Base-by-base conservation (phyloP, 768 basidiomycete species). In the Rhodotorula kratochvilovae region DNA sequence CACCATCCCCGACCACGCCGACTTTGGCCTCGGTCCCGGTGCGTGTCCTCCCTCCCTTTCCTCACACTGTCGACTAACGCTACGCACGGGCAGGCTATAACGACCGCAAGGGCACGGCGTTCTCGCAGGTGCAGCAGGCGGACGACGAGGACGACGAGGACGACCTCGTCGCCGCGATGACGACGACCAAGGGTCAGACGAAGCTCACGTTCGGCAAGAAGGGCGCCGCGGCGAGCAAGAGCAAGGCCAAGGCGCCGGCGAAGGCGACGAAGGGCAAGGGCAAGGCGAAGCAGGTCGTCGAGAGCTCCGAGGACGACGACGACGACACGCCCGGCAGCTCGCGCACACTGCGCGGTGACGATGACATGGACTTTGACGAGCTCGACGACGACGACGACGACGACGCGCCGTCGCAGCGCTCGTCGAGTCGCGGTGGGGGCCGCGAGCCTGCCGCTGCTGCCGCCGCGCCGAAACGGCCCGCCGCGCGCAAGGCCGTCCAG, bases 21-120 rank as follows among this genome's bases (percentile, higher is more conserved):
- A 75, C 57, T 71, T 63, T 53, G 73, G 73, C 5, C 63, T 75
- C 67, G 73, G 73, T 0, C 53, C 61, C n/a, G 73, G 73, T 71
- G 12, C n/a, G 62, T 53, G 1, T 17, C 10, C 16, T 36, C 7
- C 3, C 6, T 10, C 21, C 31, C 21, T 2, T 7, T n/a, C 3
- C 35, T 2, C 23, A 2, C 11, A 11, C 21, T 29, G 0, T 42
- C n/a, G n/a, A n/a, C n/a, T n/a, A n/a, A n/a, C n/a, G n/a, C n/a
- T n/a, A n/a, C n/a, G n/a, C n/a, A n/a, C n/a, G 15, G 1, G 25
- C 53, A 70, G 68, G 68, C 45, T 70, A 68, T 59, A 65, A 55
- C 45, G 71, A 61, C 29, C 62, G 64, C 54, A 61, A 64, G 60
- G 66, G 61, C 35, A 56, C 50, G 4, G 15, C 66, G 0, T 64